Evolutionary conservation across 2,329 filamentous ascomycete genomes (phyloP).

Genomic region (Aspergillus sp.): DNA sequence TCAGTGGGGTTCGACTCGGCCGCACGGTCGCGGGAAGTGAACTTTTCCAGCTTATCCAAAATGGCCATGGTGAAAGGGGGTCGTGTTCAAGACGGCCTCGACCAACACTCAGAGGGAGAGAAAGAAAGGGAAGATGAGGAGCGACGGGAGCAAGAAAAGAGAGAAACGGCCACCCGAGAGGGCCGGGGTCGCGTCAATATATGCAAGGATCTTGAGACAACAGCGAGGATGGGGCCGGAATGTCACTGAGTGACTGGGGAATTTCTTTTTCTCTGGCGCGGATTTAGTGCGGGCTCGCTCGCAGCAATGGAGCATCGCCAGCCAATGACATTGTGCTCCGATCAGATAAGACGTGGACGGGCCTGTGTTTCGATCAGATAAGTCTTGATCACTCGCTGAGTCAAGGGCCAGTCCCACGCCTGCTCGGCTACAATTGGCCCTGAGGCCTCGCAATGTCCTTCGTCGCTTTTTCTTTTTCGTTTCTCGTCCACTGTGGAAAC

Average conservation of each 20-base stretch:
- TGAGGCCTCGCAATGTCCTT: too few species aligned
- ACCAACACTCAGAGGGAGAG: not conserved
- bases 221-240: not conserved
- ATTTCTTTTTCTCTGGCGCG: not conserved
- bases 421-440: too few species aligned
- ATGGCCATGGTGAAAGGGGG: not conserved
- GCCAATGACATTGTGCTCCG: not conserved
- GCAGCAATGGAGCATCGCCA: not conserved
- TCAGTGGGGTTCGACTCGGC: not conserved
- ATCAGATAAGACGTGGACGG: not conserved
- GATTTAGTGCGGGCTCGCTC: not conserved
- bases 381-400: not conserved
- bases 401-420: too few species aligned
- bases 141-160: not conserved
- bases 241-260: not conserved
- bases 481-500: not conserved
- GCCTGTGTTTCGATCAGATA: not conserved
- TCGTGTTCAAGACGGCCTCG: not conserved
- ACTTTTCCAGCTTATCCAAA: slow-evolving; percentile 5
- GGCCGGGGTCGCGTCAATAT: not conserved
- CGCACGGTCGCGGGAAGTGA: slow-evolving; percentile 1
- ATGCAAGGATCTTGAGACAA: not conserved
- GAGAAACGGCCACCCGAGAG: not conserved
- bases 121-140: not conserved
- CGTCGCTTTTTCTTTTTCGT: not conserved